Evolutionary conservation across 148 eudicot species (phyloP).

Genomic region (Rhododendron ovatum): DNA sequence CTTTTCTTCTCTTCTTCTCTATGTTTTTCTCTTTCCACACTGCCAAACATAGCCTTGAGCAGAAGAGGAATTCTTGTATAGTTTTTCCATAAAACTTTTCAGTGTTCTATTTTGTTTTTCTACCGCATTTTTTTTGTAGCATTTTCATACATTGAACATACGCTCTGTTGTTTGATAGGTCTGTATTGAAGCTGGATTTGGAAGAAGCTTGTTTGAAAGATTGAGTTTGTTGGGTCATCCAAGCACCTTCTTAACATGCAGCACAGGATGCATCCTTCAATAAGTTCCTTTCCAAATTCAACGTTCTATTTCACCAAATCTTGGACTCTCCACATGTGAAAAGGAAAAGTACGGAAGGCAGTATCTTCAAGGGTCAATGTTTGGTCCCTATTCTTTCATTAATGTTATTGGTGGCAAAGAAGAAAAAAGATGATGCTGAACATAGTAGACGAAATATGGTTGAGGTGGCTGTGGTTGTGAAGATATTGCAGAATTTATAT

Average conservation of each 20-base stretch:
- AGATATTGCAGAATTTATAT: constrained; percentile 43
- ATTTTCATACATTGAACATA: neutral
- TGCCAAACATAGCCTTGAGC: neutral
- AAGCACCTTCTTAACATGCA: constrained; percentile 65
- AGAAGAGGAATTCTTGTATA: neutral
- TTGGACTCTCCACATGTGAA: constrained; percentile 50
- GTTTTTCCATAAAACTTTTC: neutral
- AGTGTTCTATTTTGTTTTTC: neutral
- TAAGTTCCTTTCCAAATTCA: constrained; percentile 65
- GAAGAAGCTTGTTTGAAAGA: constrained; percentile 70
- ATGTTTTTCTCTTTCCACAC: neutral
- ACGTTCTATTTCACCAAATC: constrained; percentile 50
- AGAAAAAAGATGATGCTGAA: constrained; percentile 51
- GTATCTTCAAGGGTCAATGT: constrained; percentile 56
- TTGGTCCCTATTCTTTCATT: constrained; percentile 74
- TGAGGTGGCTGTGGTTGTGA: constrained; percentile 57
- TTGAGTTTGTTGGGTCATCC: constrained; percentile 49
- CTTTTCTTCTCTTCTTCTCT: neutral
- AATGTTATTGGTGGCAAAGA: constrained; percentile 63
- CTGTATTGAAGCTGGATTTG: constrained; percentile 49
- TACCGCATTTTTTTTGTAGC: neutral
- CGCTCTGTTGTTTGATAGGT: constrained; percentile 27
- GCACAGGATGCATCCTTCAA: constrained; percentile 84
- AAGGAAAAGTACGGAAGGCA: constrained; percentile 28
- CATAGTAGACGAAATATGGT: constrained; percentile 54